Base-by-base conservation (phyloP, 2,329 filamentous ascomycete species). In the Colletotrichum incanum region DNA sequence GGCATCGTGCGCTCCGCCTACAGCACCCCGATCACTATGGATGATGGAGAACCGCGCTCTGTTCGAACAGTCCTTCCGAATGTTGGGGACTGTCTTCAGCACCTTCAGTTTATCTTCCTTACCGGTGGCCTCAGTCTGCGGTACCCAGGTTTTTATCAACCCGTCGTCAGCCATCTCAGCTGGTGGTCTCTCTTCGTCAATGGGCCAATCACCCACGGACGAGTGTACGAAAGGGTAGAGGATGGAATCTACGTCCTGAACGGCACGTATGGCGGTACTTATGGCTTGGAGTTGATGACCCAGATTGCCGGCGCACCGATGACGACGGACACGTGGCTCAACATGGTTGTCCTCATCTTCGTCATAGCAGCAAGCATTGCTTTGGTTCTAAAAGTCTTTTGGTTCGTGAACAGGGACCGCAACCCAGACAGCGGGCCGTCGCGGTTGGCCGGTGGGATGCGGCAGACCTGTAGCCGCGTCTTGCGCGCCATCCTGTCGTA, bases 111-210 rank as follows among this genome's bases (percentile, higher is more conserved):
- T 77, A 86, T 93, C 61, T 91, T 94, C 56, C 84, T 95, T 72
- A 90, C 92, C 0, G 92, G 92, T 5, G 89, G 90, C 18, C 83
- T 95, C 59, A 92, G 89, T n/a, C 81, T 95, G 64, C 87, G 89
- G 54, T 94, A 94, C 75, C 93, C 93, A 0, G 93, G 93, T 0
- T 95, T 91, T 77, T 93, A 91, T 73, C 92, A 93, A 74, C 93
- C 93, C 0, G 90, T 90, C 0, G 86, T 93, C 45, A 92, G 92
- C 76, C 88, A 90, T 72, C 86, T 87, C 2, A 88, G 88, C 60
- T 94, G 93, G 93, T 92, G 91, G 2, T 82, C 88, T 1, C 86
- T 94, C 39, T 88, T 94, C 80, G 92, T 93, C 81, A 72, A 67
- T 1, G 80, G 81, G 0, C 75, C 79, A 0, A 65, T 81, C 2